phyloP scores from a whole-genome alignment of 208 protist species.

The Leishmania tropica region DNA sequence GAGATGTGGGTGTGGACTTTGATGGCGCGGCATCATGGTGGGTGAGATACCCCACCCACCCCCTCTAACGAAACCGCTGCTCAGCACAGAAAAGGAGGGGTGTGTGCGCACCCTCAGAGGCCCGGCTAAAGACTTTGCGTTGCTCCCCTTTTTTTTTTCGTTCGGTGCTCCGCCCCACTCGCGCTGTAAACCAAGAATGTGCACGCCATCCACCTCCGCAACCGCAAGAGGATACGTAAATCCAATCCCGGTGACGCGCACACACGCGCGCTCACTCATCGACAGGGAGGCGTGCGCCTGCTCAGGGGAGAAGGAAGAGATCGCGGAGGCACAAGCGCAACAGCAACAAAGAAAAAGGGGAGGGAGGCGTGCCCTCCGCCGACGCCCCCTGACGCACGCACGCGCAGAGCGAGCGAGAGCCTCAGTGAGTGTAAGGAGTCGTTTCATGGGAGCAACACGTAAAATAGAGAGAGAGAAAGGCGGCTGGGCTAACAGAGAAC shows the following conservation, averaged over 20 bases:
- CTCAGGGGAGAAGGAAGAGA: no score
- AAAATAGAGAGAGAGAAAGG: no score
- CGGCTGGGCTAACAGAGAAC: no score
- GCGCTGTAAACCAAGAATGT: no score
- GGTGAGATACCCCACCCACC: not conserved
- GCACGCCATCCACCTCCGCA: no score
- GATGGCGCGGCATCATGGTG: not conserved
- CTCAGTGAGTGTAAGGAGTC: no score
- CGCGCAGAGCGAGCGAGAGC: not conserved
- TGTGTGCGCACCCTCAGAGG: not conserved
- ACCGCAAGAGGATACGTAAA: not conserved
- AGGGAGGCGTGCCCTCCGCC: not conserved
- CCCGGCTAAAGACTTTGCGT: not conserved
- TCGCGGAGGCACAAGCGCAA: no score
- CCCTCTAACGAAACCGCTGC: not conserved
- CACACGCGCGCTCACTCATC: not conserved
- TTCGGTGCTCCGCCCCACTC: no score
- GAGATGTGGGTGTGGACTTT: not conserved
- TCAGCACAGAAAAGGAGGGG: not conserved
- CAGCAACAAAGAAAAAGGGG: no score
- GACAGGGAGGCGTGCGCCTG: not conserved
- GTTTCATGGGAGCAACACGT: no score
- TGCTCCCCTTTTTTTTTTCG: not conserved
- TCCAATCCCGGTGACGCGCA: not conserved
- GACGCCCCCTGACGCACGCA: not conserved